These are phyloP conservation scores for Botrytis cinerea DNA, from an alignment of 2,329 filamentous ascomycete genomes.

Conservation along the genomic window DNA sequence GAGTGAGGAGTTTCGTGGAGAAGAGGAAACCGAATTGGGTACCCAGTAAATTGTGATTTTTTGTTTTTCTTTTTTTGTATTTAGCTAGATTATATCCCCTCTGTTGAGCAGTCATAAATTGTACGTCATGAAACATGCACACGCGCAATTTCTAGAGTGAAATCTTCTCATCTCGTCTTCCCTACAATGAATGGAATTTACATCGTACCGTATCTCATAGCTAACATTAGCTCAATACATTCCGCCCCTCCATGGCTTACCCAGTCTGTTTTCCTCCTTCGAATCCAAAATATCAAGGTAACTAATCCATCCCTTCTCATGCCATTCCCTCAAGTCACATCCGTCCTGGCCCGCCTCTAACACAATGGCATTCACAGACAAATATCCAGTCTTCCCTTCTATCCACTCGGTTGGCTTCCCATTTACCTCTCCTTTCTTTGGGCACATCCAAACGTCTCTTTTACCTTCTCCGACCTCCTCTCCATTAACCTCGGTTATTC, in stretches of 20 bases:
- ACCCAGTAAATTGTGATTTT: slow-evolving; percentile 57
- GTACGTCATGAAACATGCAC: not conserved
- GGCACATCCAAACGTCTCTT: slow-evolving; percentile 40
- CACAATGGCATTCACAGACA: slow-evolving; percentile 46
- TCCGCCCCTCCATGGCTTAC: slow-evolving; percentile 34
- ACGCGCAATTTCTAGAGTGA: not conserved
- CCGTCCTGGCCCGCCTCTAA: slow-evolving; percentile 45
- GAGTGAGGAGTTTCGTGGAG: slow-evolving; percentile 74
- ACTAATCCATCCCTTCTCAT: slow-evolving; percentile 42
- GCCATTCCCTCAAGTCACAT: slow-evolving; percentile 44
- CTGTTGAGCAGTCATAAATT: not conserved
- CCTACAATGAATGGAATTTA: not conserved
- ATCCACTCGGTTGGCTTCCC: slow-evolving; percentile 38
- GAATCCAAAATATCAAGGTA: slow-evolving; percentile 34
- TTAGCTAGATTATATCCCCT: slow-evolving; percentile 16
- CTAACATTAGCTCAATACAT: slow-evolving; percentile 33
- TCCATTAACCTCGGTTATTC: slow-evolving; percentile 21
- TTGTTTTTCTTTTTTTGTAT: not conserved
- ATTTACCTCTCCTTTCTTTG: slow-evolving; percentile 37
- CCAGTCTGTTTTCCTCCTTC: slow-evolving; percentile 27
- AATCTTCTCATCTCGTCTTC: not conserved
- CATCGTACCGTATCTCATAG: too few relatives aligned
- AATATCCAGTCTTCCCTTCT: slow-evolving; percentile 38
- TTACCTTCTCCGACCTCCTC: slow-evolving; percentile 28
- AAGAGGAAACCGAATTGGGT: slow-evolving; percentile 70